Evolutionary conservation across 2,329 filamentous ascomycete genomes (phyloP), one percentile per base, ranked within the genome.

Genomic region (Cordyceps militaris): DNA sequence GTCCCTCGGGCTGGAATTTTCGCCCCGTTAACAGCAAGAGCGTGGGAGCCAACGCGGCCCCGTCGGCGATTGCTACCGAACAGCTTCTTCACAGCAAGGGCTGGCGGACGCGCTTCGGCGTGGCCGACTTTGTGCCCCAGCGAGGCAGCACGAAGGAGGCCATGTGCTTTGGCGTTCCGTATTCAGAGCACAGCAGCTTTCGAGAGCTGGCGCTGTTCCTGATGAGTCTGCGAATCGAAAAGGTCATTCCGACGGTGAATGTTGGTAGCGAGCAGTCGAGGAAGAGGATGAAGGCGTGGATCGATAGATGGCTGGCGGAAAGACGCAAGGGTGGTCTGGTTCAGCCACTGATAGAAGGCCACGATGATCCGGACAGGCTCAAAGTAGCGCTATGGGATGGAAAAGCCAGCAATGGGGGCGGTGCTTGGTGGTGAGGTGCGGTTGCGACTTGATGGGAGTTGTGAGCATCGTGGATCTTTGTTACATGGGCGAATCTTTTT

Each of bases 121-220:
- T 84, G 65, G 74, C 78, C 8, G 89, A 97, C 59, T 80, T 99
- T 42, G 78, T 84, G 0, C 87, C 91, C 0, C 91, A 96, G 72
- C 81, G 91, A 4, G 94, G 94, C 3, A 92, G 88, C 71, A 92
- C 88, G 3, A 81, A 81, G 49, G 86, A 93, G 64, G 89, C 89
- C 38, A 87, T 88, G 70, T 97, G 91, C 70, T 96, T 95, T 64
- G 92, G 91, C 0, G 94, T 97, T 2, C 94, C 94, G 2, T 99
- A 99, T 69, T 92, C 87, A 53, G 94, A 99, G 74, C 94, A 99
- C 70, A 94, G 89, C 70, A 95, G 89, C 61, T 99, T 99, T 68
- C 81, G 93, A 42, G 94, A 99, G 76, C 73, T 99, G 68, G 93
- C 91, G 0, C 87, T 97, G 81, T 99, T 99, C 68, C 83, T 93